Conservation (phyloP, 164 flowering plant species). For the Brasenia schreberi region DNA sequence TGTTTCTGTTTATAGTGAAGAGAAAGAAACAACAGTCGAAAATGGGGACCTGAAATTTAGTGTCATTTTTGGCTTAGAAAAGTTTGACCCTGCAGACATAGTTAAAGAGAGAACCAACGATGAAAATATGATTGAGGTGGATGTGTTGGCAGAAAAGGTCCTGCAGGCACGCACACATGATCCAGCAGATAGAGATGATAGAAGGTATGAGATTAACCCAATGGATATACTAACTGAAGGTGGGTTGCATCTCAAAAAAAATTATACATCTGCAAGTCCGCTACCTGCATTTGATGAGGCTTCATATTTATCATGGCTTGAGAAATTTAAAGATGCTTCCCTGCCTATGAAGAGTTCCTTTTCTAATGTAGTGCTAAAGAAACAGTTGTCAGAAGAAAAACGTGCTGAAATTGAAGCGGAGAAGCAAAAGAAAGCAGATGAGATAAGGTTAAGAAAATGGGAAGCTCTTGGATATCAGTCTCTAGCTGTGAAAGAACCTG, state of each 20-base stretch:
- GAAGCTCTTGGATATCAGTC: conserved; percentile 75
- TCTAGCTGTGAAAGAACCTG: conserved; percentile 41
- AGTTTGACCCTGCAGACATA: conserved; percentile 49
- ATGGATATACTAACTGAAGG: conserved; percentile 17
- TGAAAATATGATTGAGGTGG: conserved; percentile 25
- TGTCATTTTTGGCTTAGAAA: conserved; percentile 60
- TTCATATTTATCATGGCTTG: conserved; percentile 77
- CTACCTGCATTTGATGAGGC: conserved; percentile 69
- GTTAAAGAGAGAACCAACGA: conserved; percentile 25
- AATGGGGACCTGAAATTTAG: conserved; percentile 51
- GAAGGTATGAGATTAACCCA: conserved; percentile 43
- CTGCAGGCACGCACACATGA: conserved; percentile 37
- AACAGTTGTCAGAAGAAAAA: conserved; percentile 33
- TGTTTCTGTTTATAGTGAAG: conserved; percentile 23
- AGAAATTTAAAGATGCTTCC: conserved; percentile 55
- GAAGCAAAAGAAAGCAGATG: conserved; percentile 59
- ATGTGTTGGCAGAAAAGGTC: conserved; percentile 48
- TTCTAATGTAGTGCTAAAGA: conserved; percentile 25
- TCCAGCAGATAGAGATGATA: conserved; percentile 23
- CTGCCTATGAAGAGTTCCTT: conserved; percentile 16
- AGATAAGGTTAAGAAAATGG: conserved; percentile 71
- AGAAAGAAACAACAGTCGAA: conserved; percentile 33
- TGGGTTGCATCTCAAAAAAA: conserved; percentile 14
- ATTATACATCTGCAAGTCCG: conserved; percentile 12
- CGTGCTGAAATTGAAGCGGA: conserved; percentile 43